Evolutionary conservation across 1,284 basidiomycete genomes (phyloP).

Genomic region (Leccinum subrobustum): DNA sequence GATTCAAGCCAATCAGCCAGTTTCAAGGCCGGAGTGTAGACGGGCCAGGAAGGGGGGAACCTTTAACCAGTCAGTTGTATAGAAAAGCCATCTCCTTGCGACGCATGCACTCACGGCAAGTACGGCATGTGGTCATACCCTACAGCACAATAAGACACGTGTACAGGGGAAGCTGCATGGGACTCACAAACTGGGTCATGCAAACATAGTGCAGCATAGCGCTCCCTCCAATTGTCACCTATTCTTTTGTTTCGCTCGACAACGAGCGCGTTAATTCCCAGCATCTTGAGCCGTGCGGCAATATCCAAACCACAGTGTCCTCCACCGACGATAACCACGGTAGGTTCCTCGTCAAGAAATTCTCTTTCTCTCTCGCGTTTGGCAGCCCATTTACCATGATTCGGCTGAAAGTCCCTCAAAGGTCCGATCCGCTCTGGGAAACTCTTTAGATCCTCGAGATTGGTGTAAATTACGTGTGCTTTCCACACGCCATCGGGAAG

Average conservation of each 20-base stretch:
- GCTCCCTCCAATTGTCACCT: conserved; percentile 30
- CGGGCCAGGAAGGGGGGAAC: conserved; percentile 40
- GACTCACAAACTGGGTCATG: conserved; percentile 31
- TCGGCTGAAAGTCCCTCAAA: conserved; percentile 38
- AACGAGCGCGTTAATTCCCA: conserved; percentile 37
- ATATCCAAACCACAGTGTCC: conserved; percentile 39
- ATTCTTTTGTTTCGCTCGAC: conserved; percentile 33
- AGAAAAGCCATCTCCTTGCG: not conserved
- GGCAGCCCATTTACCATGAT: conserved; percentile 40
- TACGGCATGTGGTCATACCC: conserved; percentile 39
- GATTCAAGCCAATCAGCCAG: conserved; percentile 50
- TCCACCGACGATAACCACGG: conserved; percentile 41
- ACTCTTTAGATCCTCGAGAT: conserved; percentile 45
- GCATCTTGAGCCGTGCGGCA: conserved; percentile 44
- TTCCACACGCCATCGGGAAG: conserved; percentile 46
- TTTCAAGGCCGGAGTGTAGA: conserved; percentile 40
- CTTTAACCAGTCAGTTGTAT: conserved; percentile 12
- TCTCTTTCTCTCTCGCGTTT: conserved; percentile 40
- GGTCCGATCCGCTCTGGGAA: conserved; percentile 37
- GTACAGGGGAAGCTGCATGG: conserved; percentile 17
- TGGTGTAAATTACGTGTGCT: conserved; percentile 39
- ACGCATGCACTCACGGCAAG: conserved; percentile 31
- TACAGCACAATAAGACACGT: conserved; percentile 3
- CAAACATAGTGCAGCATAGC: conserved; percentile 30
- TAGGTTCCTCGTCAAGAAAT: conserved; percentile 32